Percentiles rank a stretch among this genome's conserved stretches.
These are phyloP conservation scores for Teunomyces panamensis DNA, from an alignment of 805 yeast species.

Conservation along the genomic window DNA sequence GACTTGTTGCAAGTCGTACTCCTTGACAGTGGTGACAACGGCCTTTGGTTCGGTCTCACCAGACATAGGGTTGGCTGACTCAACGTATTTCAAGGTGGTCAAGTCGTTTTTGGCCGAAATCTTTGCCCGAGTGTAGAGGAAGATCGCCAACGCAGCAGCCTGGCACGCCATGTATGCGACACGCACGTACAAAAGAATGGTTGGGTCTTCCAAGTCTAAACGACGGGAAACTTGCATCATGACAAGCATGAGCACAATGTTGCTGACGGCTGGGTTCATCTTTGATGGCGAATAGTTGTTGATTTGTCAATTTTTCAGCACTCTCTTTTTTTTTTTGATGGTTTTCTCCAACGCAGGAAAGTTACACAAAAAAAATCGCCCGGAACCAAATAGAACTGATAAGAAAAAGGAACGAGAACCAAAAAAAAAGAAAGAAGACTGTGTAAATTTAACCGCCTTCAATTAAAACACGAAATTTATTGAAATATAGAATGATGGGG, in stretches of 20 bases:
- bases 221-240: conserved; percentile 94
- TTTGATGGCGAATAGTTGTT: conserved; percentile 1
- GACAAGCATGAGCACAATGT: conserved; percentile 85
- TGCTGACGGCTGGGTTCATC: conserved; percentile 87
- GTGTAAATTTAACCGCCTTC: no score
- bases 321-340: neutral
- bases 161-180: conserved; percentile 67
- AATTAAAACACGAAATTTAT: no score
- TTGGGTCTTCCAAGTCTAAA: conserved; percentile 84
- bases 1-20: conserved; percentile 88
- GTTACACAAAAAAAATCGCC: neutral
- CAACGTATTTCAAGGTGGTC: conserved; percentile 87
- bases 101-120: conserved; percentile 80
- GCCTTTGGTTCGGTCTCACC: conserved; percentile 73
- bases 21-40: conserved; percentile 88
- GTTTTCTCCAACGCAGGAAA: neutral
- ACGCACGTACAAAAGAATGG: conserved; percentile 70
- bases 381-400: neutral
- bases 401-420: no score
- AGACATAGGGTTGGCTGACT: conserved; percentile 75
- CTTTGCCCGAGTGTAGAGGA: conserved; percentile 57
- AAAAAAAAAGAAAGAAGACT: no score
- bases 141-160: conserved; percentile 59
- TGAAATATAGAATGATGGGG: no score
- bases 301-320: neutral